A percentile compares a stretch with the other conserved stretches of the same genome.
Conservation (phyloP, 805 yeast species). For the Wickerhamiella musiphila region DNA sequence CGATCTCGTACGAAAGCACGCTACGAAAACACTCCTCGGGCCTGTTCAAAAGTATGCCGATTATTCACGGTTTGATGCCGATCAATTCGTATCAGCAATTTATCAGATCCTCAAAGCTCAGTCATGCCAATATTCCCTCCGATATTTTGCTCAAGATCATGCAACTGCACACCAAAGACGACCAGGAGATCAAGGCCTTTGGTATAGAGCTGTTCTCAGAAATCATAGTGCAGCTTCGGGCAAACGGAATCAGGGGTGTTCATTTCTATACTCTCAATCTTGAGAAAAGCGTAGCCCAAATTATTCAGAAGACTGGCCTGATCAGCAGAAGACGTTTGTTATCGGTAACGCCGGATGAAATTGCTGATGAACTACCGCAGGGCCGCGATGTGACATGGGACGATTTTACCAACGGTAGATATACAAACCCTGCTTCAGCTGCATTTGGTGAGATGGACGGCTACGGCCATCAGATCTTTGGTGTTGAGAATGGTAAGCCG, state of each 20-base stretch:
- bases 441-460: slow-evolving; percentile 98
- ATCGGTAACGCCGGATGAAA: not conserved
- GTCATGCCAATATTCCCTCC: slow-evolving; percentile 64
- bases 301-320: slow-evolving; percentile 45
- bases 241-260: slow-evolving; percentile 53
- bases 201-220: slow-evolving; percentile 69
- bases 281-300: slow-evolving; percentile 80
- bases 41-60: slow-evolving; percentile 53
- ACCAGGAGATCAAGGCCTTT: slow-evolving; percentile 70
- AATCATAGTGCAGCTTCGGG: slow-evolving; percentile 51
- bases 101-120: slow-evolving; percentile 86
- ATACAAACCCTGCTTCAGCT: slow-evolving; percentile 88
- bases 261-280: slow-evolving; percentile 87
- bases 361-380: not conserved
- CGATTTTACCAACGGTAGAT: slow-evolving; percentile 90
- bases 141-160: slow-evolving; percentile 51
- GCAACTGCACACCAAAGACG: slow-evolving; percentile 59
- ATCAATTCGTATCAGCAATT: slow-evolving; percentile 84
- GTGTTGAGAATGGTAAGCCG: slow-evolving; percentile 46
- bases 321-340: no score
- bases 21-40: slow-evolving; percentile 46
- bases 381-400: slow-evolving; percentile 64
- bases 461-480: slow-evolving; percentile 78
- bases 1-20: slow-evolving; percentile 55
- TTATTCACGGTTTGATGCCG: slow-evolving; percentile 97